A percentile compares a stretch with the other conserved stretches of the same genome.
These are phyloP conservation scores for Torulaspora pretoriensis DNA, from an alignment of 1,139 yeast genomes.

Conservation along the genomic window DNA sequence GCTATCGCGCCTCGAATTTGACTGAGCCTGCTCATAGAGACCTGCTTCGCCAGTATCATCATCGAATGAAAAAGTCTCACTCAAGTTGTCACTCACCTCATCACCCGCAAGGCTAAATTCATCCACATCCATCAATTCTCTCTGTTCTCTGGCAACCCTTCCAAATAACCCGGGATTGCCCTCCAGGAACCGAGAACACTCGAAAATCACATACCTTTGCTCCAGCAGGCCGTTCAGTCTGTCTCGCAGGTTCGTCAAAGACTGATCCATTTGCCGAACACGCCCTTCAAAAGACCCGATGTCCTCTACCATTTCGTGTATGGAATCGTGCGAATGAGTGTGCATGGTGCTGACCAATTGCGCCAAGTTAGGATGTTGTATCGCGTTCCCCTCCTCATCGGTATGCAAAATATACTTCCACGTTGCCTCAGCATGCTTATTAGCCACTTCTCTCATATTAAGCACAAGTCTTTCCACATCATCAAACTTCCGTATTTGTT, in stretches of 20 bases:
- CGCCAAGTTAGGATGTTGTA: slow-evolving; percentile 20
- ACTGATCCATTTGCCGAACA: slow-evolving; percentile 44
- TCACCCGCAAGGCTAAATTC: slow-evolving; percentile 25
- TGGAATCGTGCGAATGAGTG: slow-evolving; percentile 38
- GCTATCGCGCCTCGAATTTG: slow-evolving; percentile 7
- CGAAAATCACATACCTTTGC: slow-evolving; percentile 48
- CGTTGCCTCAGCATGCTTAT: slow-evolving; percentile 34
- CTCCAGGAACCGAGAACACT: slow-evolving; percentile 42
- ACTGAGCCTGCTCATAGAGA: slow-evolving; percentile 11
- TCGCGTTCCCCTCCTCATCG: slow-evolving; percentile 23
- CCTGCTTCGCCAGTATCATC: slow-evolving; percentile 19
- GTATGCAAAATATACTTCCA: slow-evolving; percentile 41
- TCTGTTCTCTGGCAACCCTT: slow-evolving; percentile 23
- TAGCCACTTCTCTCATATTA: slow-evolving; percentile 47
- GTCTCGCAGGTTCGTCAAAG: slow-evolving; percentile 39
- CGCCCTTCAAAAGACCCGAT: slow-evolving; percentile 42
- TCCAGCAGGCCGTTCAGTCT: slow-evolving; percentile 42
- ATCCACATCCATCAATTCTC: slow-evolving; percentile 21
- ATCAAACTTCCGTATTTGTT: slow-evolving; percentile 62
- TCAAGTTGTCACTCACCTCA: slow-evolving; percentile 25
- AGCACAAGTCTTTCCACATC: slow-evolving; percentile 63
- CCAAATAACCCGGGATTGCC: slow-evolving; percentile 34
- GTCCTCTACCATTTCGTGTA: slow-evolving; percentile 42
- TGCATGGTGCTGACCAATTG: slow-evolving; percentile 23
- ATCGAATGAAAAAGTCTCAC: slow-evolving; percentile 30